Base-by-base conservation (phyloP, 2,329 filamentous ascomycete genomes). In the Spiromastix sp. region DNA sequence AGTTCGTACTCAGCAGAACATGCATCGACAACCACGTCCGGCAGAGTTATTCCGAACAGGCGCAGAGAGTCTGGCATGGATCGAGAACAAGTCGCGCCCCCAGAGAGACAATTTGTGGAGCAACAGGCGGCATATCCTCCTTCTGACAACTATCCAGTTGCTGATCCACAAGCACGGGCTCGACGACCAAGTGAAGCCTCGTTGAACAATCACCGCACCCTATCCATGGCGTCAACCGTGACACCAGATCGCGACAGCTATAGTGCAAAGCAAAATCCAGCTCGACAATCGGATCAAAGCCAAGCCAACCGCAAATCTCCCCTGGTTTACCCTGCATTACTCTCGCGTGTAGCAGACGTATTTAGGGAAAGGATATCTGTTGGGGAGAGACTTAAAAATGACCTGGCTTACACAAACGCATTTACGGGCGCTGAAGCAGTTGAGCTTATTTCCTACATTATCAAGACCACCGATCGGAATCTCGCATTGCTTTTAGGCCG, bases 351-450 rank as follows among this genome's bases (percentile, higher is more conserved):
- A 4, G 87, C 84, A 27, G 84, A 93, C 50, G 86, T 85, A 37
- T 96, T 98, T 61, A 79, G 85, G 34, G 85, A 93, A 49, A 81
- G 89, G 57, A 86, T 98, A 32, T 74, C 79, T 16, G 73, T 87
- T 16, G 79, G 81, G 35, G 91, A 96, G 52, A 78, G 87, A 43
- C 86, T 85, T 44, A 98, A 98, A 70, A 95, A 98, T 67, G 89
- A 89, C 37, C 68, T 98, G 42, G 86, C 89, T 2, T 98, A 98
- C 66, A 93, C 94, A 59, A 94, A 91, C 60, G 85, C 89, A 3
- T 98, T 98, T 57, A 93, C 85, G 42, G 91, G 91, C 47, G 82
- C 85, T 16, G 91, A 98, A 57, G 89, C 91, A 13, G 91, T 98
- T 13, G 91, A 98, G 57, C 73, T 96, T 39, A 81, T 98, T 45